phyloP scores from a whole-genome alignment of 225 moss, liverwort and hornwort genomes.

The Climacium dendroides region DNA sequence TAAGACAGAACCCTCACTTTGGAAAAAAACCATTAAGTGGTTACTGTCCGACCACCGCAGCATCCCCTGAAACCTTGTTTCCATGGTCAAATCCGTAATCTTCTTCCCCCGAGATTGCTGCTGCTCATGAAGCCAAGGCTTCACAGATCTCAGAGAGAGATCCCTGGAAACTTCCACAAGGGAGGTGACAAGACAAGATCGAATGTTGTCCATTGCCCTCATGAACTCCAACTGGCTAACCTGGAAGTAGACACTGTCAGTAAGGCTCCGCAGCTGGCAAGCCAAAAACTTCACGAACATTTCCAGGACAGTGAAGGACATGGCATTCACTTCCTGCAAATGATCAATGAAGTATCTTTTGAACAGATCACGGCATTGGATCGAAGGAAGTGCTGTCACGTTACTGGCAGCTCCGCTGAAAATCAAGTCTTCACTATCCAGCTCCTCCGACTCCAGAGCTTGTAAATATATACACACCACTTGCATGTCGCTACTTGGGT shows the following conservation, averaged over 20 bases:
- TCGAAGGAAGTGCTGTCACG: constrained; percentile 12
- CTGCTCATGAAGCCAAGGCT: constrained; percentile 56
- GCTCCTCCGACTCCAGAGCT: constrained; percentile 14
- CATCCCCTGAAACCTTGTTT: constrained; percentile 33
- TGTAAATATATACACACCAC: constrained; percentile 31
- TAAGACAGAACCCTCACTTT: constrained; percentile 24
- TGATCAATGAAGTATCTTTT: constrained; percentile 27
- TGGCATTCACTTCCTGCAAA: constrained; percentile 10
- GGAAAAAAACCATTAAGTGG: constrained; percentile 52
- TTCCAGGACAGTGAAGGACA: constrained; percentile 39
- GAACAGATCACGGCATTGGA: constrained; percentile 15
- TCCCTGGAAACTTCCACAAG: constrained; percentile 38
- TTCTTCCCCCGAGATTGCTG: constrained; percentile 16
- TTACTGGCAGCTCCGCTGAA: constrained; percentile 11
- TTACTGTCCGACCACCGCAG: constrained; percentile 58
- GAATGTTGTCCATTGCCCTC: constrained; percentile 19
- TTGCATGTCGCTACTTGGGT: constrained; percentile 19
- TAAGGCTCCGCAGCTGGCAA: constrained; percentile 33
- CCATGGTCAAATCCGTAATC: constrained; percentile 28
- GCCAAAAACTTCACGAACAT: constrained; percentile 49
- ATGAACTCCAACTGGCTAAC: constrained; percentile 25
- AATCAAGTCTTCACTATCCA: constrained; percentile 14
- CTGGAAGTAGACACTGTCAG: constrained; percentile 23
- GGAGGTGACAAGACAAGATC: constrained; percentile 16
- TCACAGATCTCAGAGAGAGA: constrained; percentile 41